Evolutionary conservation across 2,329 filamentous ascomycete species (phyloP).

Genomic region (Exophiala spinifera): DNA sequence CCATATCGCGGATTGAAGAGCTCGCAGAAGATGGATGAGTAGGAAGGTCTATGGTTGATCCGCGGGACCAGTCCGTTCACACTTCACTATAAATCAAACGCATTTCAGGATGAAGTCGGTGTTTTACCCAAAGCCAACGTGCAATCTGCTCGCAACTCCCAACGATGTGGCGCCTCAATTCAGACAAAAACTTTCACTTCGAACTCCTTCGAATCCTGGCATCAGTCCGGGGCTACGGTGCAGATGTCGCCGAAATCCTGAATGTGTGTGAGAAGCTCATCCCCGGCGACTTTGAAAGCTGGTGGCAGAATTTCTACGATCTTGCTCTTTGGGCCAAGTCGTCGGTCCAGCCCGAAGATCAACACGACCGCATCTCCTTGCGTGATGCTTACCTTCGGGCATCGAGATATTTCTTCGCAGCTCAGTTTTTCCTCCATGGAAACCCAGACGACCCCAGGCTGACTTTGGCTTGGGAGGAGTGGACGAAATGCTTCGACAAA

Average conservation of each 20-base stretch:
- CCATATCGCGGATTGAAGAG: too few relatives aligned
- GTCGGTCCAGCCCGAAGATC: not conserved
- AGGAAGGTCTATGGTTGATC: too few relatives aligned
- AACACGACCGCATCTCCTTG: not conserved
- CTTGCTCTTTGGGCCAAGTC: not conserved
- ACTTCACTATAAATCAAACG: too few relatives aligned
- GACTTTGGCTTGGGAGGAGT: slow-evolving; percentile 38
- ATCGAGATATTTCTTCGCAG: slow-evolving; percentile 42
- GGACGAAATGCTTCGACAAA: slow-evolving; percentile 39
- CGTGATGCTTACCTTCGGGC: slow-evolving; percentile 36
- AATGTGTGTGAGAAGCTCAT: not conserved
- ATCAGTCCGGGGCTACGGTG: not conserved
- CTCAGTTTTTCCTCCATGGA: slow-evolving; percentile 44
- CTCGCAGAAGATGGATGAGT: too few relatives aligned
- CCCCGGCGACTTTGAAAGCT: not conserved
- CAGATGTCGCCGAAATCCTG: not conserved
- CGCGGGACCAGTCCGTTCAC: too few relatives aligned
- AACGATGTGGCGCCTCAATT: too few relatives aligned
- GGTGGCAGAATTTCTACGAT: not conserved
- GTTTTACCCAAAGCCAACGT: too few relatives aligned
- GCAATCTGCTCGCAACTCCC: too few relatives aligned
- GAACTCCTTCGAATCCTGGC: not conserved
- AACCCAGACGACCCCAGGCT: slow-evolving; percentile 44
- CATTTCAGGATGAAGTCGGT: too few relatives aligned
- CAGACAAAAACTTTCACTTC: too few relatives aligned